Base-by-base conservation (phyloP, 495 filamentous ascomycete genomes). In the Aspergillus taichungensis region DNA sequence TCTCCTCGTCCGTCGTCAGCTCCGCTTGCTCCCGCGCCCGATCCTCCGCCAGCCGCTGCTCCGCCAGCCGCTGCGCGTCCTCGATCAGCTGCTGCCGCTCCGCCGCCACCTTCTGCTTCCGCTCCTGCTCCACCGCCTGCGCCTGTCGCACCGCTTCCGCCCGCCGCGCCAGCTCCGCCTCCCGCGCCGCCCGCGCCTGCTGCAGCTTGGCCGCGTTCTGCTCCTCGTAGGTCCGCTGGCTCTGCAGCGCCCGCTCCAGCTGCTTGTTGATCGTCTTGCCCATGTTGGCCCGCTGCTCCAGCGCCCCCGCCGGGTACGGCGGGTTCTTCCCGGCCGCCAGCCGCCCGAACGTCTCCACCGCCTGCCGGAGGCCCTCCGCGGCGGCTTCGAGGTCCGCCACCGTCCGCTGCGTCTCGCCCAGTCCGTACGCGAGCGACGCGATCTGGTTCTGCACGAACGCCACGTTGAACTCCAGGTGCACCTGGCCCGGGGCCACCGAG, bases 231-330 rank as follows among this genome's bases (percentile, higher is more conserved):
- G 94, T 89, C 39, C 76, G 80, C 63, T 97, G 92, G 46, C 72
- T 80, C 51, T 88, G 82, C 28, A 91, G 74, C 0, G 86, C 82
- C 37, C 88, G 82, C 50, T 89, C 88, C 6, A 97, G 76, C 63
- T 98, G 91, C 50, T 83, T 84, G 48, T 86, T 83, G 63, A 94
- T 89, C 1, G 94, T 97, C 56, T 95, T 77, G 46, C 87, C 89
- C 94, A 98, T 97, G 72, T 87, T 91, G 29, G 92, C 91, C 42
- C 94, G 87, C 62, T 91, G 87, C 57, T 97, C 91, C 43, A 98
- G 76, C 50, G 95, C 87, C 31, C 81, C 74, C 45, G 84, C 81
- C 0, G 91, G 91, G 67, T 95, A 98, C 0, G 94, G 94, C 6
- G 92, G 87, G 45, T 88, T 82, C 37, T 88, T 87, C 24, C 80